A percentile compares a stretch with the other conserved stretches of the same genome.
phyloP scores from a whole-genome alignment of 2,329 filamentous ascomycete species.

The Fusarium odoratissimum region DNA sequence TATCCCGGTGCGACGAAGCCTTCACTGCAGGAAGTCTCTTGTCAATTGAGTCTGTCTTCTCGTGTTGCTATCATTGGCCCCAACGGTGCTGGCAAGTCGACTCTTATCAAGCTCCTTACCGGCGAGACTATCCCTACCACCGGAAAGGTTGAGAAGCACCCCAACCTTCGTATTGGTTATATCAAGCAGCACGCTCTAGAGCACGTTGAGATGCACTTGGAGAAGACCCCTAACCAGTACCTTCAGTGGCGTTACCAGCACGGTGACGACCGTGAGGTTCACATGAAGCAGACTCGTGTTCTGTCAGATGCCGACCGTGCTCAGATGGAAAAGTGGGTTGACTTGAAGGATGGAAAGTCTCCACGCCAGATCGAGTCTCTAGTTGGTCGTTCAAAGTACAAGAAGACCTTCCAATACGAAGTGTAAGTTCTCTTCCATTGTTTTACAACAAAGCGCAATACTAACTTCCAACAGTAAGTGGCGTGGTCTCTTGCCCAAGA shows the following conservation, averaged over 20 bases:
- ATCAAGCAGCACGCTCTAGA: constrained; percentile 99
- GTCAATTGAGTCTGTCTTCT: constrained; percentile 87
- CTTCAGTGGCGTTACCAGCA: constrained; percentile 98
- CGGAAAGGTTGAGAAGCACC: constrained; percentile 96
- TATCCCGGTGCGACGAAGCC: constrained; percentile 92
- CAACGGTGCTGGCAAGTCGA: constrained; percentile 98
- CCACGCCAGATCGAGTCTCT: constrained; percentile 83
- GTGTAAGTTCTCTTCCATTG: constrained; percentile 66
- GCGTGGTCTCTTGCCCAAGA: constrained; percentile 87
- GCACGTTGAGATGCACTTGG: constrained; percentile 99
- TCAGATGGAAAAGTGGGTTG: constrained; percentile 92
- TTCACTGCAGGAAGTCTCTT: constrained; percentile 88
- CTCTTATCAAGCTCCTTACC: constrained; percentile 95
- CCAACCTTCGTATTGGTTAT: constrained; percentile 98
- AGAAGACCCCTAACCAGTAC: constrained; percentile 99
- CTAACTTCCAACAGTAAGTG: constrained; percentile 76
- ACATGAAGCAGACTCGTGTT: constrained; percentile 96
- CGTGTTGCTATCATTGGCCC: constrained; percentile 96
- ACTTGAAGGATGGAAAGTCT: constrained; percentile 85
- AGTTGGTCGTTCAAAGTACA: constrained; percentile 97
- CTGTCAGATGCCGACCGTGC: constrained; percentile 85
- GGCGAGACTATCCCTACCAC: constrained; percentile 86
- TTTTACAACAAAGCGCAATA: background rate
- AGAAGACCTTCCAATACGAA: constrained; percentile 99
- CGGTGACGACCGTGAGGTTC: constrained; percentile 95